These are phyloP conservation scores for Mucor plumbeus DNA, from an alignment of 371 early-diverging fungal genomes.

Conservation along the genomic window DNA sequence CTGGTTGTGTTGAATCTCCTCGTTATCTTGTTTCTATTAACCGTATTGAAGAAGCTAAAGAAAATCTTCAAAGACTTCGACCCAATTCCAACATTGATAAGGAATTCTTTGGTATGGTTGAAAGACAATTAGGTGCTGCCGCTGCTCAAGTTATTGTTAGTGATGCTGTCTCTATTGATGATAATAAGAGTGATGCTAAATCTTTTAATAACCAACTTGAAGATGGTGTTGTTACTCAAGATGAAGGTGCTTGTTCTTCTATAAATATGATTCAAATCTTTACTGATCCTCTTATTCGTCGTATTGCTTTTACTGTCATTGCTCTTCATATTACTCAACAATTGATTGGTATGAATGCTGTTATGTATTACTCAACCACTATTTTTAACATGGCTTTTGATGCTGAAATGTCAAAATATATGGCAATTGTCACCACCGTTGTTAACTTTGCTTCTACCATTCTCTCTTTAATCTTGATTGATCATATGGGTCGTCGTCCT, in stretches of 20 bases:
- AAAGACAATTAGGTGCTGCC: conserved; percentile 15
- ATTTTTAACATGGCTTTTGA: too few species aligned
- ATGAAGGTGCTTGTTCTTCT: conserved; percentile 8
- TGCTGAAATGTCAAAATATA: too few species aligned
- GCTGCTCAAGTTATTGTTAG: conserved; percentile 94
- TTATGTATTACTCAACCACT: too few species aligned
- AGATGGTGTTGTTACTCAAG: conserved; percentile 11
- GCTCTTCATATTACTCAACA: conserved; percentile 69
- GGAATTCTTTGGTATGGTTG: conserved; percentile 64
- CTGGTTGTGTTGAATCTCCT: conserved; percentile 53
- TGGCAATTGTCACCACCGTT: too few species aligned
- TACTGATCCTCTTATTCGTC: conserved; percentile 47
- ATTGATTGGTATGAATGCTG: conserved; percentile 41
- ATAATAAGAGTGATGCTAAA: not conserved
- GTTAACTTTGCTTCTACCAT: too few species aligned
- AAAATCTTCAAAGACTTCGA: conserved; percentile 59
- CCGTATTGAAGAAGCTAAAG: conserved; percentile 22
- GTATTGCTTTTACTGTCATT: conserved; percentile 59
- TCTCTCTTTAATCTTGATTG: too few species aligned
- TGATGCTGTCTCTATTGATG: conserved; percentile 76
- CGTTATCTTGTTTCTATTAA: conserved; percentile 14
- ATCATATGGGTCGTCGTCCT: too few species aligned
- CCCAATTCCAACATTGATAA: conserved; percentile 52
- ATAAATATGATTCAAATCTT: conserved; percentile 49
- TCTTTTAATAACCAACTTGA: conserved; percentile 7